Evolutionary conservation across 176 grass and related monocot genomes (phyloP).

Genomic region (Pontederia paniculata): DNA sequence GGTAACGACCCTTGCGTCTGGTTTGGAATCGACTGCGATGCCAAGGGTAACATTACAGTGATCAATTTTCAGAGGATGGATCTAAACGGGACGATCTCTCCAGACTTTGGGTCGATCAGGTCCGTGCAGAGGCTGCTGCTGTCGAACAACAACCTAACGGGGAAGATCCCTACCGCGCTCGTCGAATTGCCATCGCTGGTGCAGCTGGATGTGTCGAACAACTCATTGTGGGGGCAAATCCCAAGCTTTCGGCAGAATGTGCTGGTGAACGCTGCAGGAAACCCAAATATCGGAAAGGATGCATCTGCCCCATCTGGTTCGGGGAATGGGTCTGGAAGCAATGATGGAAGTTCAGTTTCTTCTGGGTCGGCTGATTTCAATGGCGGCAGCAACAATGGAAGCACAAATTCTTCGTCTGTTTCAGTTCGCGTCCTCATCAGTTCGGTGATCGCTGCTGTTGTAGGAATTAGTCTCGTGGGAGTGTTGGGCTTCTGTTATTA

Average conservation of each 20-base stretch:
- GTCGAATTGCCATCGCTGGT: slow-evolving; percentile 6
- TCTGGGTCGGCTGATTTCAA: neutral
- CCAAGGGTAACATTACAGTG: slow-evolving; percentile 17
- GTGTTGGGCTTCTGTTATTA: slow-evolving; percentile 10
- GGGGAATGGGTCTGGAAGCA: neutral
- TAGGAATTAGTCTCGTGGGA: neutral
- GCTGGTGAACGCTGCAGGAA: slow-evolving; percentile 22
- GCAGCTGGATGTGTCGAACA: slow-evolving; percentile 37
- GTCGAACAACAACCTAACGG: slow-evolving; percentile 24
- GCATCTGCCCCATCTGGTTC: neutral
- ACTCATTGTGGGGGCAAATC: slow-evolving; percentile 26
- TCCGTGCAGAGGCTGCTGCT: slow-evolving; percentile 21
- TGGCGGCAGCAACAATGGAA: neutral
- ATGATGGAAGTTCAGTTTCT: neutral
- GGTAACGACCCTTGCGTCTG: slow-evolving; percentile 33
- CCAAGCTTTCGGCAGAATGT: slow-evolving; percentile 20
- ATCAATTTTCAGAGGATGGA: slow-evolving; percentile 24
- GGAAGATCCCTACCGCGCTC: slow-evolving; percentile 4
- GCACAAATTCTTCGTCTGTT: neutral
- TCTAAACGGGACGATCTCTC: slow-evolving; percentile 27
- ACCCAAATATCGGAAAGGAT: slow-evolving; percentile 5
- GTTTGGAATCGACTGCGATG: slow-evolving; percentile 24
- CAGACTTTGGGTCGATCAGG: slow-evolving; percentile 16
- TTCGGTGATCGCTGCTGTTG: neutral
- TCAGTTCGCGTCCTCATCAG: neutral